Evolutionary conservation across 2,329 filamentous ascomycete species (phyloP).

Genomic region (Aspergillus neoniger): DNA sequence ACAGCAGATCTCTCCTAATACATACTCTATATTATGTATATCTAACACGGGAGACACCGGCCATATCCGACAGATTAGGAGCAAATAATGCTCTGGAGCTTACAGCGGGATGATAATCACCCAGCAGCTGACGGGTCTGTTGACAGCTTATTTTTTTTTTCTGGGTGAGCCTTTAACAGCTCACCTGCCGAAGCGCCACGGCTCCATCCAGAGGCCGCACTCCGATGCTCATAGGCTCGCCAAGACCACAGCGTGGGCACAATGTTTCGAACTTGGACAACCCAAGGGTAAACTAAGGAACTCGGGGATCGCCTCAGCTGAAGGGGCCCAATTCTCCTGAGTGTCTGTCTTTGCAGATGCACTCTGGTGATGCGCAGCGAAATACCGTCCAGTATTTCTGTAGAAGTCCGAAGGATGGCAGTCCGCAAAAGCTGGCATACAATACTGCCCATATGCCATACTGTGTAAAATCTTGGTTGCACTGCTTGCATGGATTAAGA

Average conservation of each 20-base stretch:
- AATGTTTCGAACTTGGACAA: background rate
- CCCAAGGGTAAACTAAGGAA: background rate
- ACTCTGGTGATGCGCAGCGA: too few species aligned
- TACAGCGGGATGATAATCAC: too few species aligned
- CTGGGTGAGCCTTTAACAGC: background rate
- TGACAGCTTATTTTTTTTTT: background rate
- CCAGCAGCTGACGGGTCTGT: background rate
- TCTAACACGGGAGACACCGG: background rate
- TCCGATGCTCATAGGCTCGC: conserved; percentile 4
- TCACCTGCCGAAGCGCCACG: background rate
- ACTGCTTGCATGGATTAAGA: too few species aligned
- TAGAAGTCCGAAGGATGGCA: too few species aligned
- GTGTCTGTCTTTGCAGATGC: background rate
- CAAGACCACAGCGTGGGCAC: conserved; percentile 1
- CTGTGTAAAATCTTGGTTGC: too few species aligned
- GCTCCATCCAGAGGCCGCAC: background rate
- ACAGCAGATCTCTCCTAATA: too few species aligned
- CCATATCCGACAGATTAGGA: background rate
- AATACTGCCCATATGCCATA: too few species aligned
- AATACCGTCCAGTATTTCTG: too few species aligned
- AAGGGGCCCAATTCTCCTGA: background rate
- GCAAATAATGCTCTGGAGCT: background rate
- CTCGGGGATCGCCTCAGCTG: background rate
- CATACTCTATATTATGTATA: too few species aligned
- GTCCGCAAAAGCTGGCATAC: too few species aligned